Base-by-base conservation (phyloP, 345 rosid genomes). In the Nephelium lappaceum region DNA sequence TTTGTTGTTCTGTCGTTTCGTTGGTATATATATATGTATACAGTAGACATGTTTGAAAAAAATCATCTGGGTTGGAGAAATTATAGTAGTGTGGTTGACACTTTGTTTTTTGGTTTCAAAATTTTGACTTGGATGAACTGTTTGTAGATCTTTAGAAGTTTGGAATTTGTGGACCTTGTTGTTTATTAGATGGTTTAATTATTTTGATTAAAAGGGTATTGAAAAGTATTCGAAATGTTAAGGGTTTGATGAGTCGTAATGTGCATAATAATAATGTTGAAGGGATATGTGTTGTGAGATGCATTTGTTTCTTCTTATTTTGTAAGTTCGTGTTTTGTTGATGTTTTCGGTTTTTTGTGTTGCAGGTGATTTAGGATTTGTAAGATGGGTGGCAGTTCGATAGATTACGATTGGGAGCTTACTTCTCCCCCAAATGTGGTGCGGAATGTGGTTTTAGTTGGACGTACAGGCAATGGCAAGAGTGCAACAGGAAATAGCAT, bases 401-500 rank as follows among this genome's bases (percentile, higher is more conserved):
- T 90, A 11, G 97, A 89, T 70, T 97, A 95, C 80, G 96, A 93
- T 73, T 92, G 98, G 96, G 96, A 95, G 86, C 77, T 93, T 57
- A 72, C 38, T 6, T 78, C 89, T 19, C 87, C 88, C 0, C 78
- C 85, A 45, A 81, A 75, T 49, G 90, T 82, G 73, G 83, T 71
- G 15, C 86, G 92, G 60, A 91, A 95, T 27, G 78, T 92, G 47
- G 99, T 95, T 77, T 81, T 95, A 73, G 95, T 95, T 25, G 98
- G 99, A 9, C 97, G 96, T 71, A 92, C 98, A 0, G 98, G 99
- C 0, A 95, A 93, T 71, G 98, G 99, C 1, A 93, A 95, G 69
- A 93, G 99, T 78, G 97, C 99, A 1, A 95, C 98, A 0, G 99
- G 98, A 16, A 95, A 95, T 71, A 93, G 89, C 62, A 90, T 95